These are phyloP conservation scores for Oryza meridionalis DNA, from an alignment of 176 grass and related monocot genomes.

Conservation along the genomic window DNA sequence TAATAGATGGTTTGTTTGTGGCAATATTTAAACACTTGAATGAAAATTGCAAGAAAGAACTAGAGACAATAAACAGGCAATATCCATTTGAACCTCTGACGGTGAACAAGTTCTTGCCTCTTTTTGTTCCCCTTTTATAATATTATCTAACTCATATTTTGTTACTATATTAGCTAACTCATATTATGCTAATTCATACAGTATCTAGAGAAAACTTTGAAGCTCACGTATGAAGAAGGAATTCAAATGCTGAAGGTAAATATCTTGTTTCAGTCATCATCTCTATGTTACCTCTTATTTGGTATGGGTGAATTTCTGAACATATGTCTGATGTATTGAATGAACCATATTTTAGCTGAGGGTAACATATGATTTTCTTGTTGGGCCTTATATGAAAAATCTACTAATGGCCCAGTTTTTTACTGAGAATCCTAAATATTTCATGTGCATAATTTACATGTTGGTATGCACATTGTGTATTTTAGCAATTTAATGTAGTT, in stretches of 20 bases:
- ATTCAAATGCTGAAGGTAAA: slow-evolving; percentile 91
- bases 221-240: slow-evolving; percentile 80
- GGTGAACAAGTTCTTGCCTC: slow-evolving; percentile 45
- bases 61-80: slow-evolving; percentile 83
- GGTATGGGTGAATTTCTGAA: neutral
- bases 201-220: slow-evolving; percentile 90
- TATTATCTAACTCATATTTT: slow-evolving; percentile 28
- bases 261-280: slow-evolving; percentile 12
- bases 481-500: neutral
- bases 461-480: neutral
- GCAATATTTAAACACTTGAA: slow-evolving; percentile 91
- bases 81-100: slow-evolving; percentile 89
- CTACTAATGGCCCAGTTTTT: neutral
- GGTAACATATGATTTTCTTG: neutral
- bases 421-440: neutral
- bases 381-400: neutral
- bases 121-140: neutral
- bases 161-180: slow-evolving; percentile 19
- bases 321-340: neutral
- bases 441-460: neutral
- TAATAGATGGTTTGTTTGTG: slow-evolving; percentile 88
- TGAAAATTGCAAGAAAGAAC: slow-evolving; percentile 75
- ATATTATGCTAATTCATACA: slow-evolving; percentile 49
- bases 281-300: neutral
- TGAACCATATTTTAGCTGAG: neutral